Evolutionary conservation across 768 basidiomycete genomes (phyloP).

Genomic region (Ephemerocybe angulata): DNA sequence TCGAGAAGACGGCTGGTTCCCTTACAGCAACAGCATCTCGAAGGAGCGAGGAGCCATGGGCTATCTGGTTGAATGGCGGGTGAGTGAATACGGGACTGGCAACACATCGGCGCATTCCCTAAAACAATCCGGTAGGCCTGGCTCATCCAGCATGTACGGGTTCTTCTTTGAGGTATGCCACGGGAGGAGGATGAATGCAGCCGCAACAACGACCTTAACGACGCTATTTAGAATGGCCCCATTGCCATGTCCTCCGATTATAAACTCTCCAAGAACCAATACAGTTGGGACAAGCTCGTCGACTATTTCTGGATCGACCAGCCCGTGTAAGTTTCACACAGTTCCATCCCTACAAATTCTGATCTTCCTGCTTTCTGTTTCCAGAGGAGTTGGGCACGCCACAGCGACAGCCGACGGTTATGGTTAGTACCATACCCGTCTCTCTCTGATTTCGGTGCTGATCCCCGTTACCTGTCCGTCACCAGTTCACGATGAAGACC

Average conservation of each 20-base stretch:
- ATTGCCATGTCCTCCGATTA: constrained; percentile 54
- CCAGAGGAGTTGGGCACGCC: constrained; percentile 53
- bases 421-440: constrained; percentile 33
- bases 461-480: neutral
- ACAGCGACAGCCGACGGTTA: constrained; percentile 63
- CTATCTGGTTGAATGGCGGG: constrained; percentile 75
- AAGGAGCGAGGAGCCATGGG: constrained; percentile 55
- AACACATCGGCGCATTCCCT: neutral
- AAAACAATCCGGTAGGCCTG: constrained; percentile 42
- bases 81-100: constrained; percentile 23
- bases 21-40: constrained; percentile 37
- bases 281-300: constrained; percentile 56
- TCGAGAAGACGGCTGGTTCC: constrained; percentile 55
- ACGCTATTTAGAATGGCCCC: constrained; percentile 59
- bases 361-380: constrained; percentile 4
- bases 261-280: constrained; percentile 44
- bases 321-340: constrained; percentile 46
- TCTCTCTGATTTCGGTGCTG: neutral
- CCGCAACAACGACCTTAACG: neutral
- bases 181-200: neutral
- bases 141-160: constrained; percentile 66
- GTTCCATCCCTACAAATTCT: neutral
- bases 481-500: constrained; percentile 57
- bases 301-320: constrained; percentile 77
- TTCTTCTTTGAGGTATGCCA: constrained; percentile 59